Percentiles rank a stretch among this genome's conserved stretches.
phyloP scores from a whole-genome alignment of 2,329 filamentous ascomycete species.

The Fusarium xyrophilum region DNA sequence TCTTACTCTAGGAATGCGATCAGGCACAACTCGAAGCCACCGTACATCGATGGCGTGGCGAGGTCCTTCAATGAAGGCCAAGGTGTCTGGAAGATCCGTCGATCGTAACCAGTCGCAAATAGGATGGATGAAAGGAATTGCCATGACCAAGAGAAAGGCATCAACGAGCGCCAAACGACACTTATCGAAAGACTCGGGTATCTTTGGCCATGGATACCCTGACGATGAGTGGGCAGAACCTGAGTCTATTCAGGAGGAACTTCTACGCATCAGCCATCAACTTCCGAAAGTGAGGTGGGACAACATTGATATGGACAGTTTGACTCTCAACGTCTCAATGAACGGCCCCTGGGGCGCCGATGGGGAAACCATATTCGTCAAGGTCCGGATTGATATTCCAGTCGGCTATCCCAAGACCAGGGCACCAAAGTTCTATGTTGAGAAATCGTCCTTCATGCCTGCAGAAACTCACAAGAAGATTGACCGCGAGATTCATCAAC shows the following conservation, averaged over 20 bases:
- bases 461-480: constrained; percentile 60
- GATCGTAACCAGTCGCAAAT: constrained; percentile 65
- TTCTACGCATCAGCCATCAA: constrained; percentile 66
- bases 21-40: constrained; percentile 41
- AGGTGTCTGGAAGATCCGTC: constrained; percentile 50
- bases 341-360: constrained; percentile 69
- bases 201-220: constrained; percentile 59
- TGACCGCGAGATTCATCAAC: constrained; percentile 62
- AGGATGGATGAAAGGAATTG: constrained; percentile 74
- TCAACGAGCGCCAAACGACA: constrained; percentile 53
- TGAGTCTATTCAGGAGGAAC: constrained; percentile 69
- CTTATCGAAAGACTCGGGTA: constrained; percentile 59
- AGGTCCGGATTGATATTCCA: constrained; percentile 67
- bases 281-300: constrained; percentile 71
- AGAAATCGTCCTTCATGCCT: constrained; percentile 68
- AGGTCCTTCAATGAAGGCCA: constrained; percentile 66
- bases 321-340: constrained; percentile 65
- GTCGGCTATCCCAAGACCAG: constrained; percentile 64
- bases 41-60: constrained; percentile 55
- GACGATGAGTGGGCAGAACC: constrained; percentile 66
- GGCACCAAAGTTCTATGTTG: constrained; percentile 65
- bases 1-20: constrained; percentile 54
- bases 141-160: constrained; percentile 64
- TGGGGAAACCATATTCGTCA: constrained; percentile 65
- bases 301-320: constrained; percentile 67